These are phyloP conservation scores for Rhodotorula graminis DNA, from an alignment of 768 basidiomycete genomes.

Conservation along the genomic window DNA sequence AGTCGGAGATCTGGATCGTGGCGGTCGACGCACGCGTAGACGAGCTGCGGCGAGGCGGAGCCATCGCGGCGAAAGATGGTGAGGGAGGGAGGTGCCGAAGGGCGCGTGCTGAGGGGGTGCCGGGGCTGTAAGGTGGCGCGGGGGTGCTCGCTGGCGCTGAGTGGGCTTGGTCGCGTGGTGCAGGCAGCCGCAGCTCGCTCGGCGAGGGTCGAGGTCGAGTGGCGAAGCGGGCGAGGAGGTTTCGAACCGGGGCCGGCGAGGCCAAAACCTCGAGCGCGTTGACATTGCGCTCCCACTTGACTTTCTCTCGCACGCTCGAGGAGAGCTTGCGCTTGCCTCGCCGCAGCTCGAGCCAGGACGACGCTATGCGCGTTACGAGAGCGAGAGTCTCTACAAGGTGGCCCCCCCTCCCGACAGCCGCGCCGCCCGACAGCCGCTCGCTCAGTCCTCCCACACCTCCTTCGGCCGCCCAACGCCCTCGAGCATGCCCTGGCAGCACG, in stretches of 20 bases:
- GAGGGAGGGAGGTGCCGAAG: background rate
- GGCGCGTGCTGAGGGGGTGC: too few species aligned
- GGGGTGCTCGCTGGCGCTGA: fast-evolving
- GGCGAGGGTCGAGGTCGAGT: too few species aligned
- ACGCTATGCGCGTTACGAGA: too few species aligned
- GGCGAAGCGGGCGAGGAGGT: too few species aligned
- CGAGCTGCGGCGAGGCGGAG: background rate
- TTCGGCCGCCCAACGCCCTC: constrained; percentile 41
- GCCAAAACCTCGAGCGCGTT: background rate
- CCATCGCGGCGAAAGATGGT: background rate
- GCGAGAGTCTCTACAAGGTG: too few species aligned
- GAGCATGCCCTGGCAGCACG: constrained; percentile 67
- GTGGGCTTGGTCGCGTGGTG: background rate
- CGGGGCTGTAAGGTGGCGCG: background rate
- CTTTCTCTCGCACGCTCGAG: too few species aligned
- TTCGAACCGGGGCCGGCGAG: background rate
- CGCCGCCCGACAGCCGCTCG: too few species aligned
- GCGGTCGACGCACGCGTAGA: background rate
- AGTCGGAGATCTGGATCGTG: background rate
- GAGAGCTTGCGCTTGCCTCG: too few species aligned
- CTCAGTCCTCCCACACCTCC: background rate
- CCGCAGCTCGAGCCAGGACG: too few species aligned
- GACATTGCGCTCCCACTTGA: background rate
- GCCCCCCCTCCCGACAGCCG: too few species aligned
- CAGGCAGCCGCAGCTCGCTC: background rate